A percentile compares a stretch with the other conserved stretches of the same genome.
Conservation (phyloP, 176 grass and related monocot species). For the Oryza brachyantha region DNA sequence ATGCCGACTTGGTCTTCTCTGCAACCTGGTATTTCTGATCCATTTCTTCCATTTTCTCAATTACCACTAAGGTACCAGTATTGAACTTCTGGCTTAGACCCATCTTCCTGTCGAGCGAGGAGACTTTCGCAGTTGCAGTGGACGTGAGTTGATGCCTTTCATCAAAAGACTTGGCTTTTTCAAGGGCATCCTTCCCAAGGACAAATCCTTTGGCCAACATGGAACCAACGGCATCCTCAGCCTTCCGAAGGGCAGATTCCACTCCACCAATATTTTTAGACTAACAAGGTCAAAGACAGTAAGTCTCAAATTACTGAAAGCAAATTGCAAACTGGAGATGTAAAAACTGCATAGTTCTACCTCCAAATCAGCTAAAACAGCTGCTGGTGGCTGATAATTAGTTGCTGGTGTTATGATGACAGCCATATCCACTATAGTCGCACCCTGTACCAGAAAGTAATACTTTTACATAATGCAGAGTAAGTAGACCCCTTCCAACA, state of each 20-base stretch:
- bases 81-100: conserved; percentile 74
- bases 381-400: conserved; percentile 57
- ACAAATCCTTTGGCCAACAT: conserved; percentile 78
- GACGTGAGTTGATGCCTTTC: conserved; percentile 68
- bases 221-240: conserved; percentile 55
- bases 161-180: conserved; percentile 74
- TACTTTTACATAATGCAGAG: not conserved
- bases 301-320: not conserved
- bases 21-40: conserved; percentile 89
- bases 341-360: conserved; percentile 35
- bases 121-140: conserved; percentile 68
- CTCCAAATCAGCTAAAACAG: conserved; percentile 40
- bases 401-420: conserved; percentile 62
- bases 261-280: conserved; percentile 40
- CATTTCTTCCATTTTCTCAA: conserved; percentile 87
- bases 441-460: conserved; percentile 47
- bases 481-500: too few relatives aligned
- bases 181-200: conserved; percentile 72
- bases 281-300: conserved; percentile 27
- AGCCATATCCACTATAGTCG: conserved; percentile 77
- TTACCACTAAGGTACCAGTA: conserved; percentile 50
- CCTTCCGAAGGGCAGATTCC: conserved; percentile 62
- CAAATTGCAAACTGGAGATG: not conserved
- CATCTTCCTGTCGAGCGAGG: conserved; percentile 55
- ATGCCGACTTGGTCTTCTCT: conserved; percentile 74